Evolutionary conservation across 495 filamentous ascomycete species (phyloP).

Genomic region (Tetracladium marchalianum): DNA sequence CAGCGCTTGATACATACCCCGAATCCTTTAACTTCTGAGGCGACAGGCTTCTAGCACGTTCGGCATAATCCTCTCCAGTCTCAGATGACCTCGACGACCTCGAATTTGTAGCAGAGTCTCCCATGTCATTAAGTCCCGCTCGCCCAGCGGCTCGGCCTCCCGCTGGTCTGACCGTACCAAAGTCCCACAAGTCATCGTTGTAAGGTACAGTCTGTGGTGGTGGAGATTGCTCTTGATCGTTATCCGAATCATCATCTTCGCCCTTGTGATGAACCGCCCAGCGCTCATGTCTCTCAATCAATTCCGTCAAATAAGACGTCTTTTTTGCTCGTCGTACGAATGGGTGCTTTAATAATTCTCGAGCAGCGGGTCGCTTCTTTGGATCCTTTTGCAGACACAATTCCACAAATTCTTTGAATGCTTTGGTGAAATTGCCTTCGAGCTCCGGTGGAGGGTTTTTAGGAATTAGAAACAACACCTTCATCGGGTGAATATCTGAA

Average conservation of each 20-base stretch:
- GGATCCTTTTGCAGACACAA: constrained; percentile 81
- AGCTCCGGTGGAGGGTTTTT: constrained; percentile 82
- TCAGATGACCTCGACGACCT: constrained; percentile 38
- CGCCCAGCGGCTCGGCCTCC: constrained; percentile 40
- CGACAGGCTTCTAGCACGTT: constrained; percentile 28
- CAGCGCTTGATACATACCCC: constrained; percentile 19
- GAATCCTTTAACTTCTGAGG: constrained; percentile 32
- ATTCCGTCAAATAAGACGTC: constrained; percentile 79
- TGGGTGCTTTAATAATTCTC: constrained; percentile 77
- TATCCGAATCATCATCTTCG: constrained; percentile 51
- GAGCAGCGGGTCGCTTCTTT: constrained; percentile 75
- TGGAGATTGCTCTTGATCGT: constrained; percentile 30
- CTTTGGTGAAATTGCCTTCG: constrained; percentile 75
- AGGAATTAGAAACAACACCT: constrained; percentile 92
- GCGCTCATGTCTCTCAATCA: constrained; percentile 81
- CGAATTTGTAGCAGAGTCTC: constrained; percentile 61
- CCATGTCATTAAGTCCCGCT: constrained; percentile 53
- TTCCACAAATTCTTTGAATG: constrained; percentile 92
- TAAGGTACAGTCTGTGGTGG: constrained; percentile 22
- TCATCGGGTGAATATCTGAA: constrained; percentile 97
- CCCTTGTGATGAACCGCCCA: constrained; percentile 66
- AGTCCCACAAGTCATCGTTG: constrained; percentile 92
- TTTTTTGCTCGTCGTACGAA: constrained; percentile 87
- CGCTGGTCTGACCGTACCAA: constrained; percentile 76
- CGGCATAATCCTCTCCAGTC: constrained; percentile 36